These are phyloP conservation scores for Phytophthora melonis DNA, from an alignment of 352 stramenopile genomes.

Conservation along the genomic window DNA sequence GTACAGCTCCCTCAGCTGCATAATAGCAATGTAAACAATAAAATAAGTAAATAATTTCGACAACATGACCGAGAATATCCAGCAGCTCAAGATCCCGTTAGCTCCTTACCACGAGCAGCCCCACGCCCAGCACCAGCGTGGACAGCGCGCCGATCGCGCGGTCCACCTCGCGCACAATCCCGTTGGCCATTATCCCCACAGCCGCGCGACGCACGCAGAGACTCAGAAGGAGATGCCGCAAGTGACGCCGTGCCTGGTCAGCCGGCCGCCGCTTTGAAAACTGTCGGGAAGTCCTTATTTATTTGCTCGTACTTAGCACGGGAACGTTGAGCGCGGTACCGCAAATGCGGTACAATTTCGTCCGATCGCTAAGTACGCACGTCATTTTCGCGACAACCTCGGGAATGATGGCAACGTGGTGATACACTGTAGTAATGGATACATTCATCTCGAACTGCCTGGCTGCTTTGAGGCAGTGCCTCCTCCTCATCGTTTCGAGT, in stretches of 20 bases:
- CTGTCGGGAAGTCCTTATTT: conserved; percentile 32
- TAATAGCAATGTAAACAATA: conserved; percentile 6
- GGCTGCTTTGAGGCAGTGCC: background rate
- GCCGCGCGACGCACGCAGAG: background rate
- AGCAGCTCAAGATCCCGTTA: background rate
- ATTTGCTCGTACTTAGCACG: conserved; percentile 37
- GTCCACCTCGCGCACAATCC: conserved; percentile 81
- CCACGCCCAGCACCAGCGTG: conserved; percentile 78
- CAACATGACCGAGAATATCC: background rate
- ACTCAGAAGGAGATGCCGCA: background rate
- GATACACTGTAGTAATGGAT: conserved; percentile 11
- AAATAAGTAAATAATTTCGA: conserved; percentile 8
- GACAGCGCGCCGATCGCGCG: conserved; percentile 80
- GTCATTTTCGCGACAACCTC: conserved; percentile 20
- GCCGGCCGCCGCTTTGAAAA: conserved; percentile 26
- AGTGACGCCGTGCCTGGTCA: background rate
- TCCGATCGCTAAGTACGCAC: conserved; percentile 14
- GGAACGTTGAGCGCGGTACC: background rate
- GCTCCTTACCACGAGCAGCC: conserved; percentile 67
- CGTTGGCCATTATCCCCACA: conserved; percentile 47
- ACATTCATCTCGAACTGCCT: background rate
- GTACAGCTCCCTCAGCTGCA: conserved; percentile 71
- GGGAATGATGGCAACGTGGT: conserved; percentile 1
- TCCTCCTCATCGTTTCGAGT: conserved; percentile 26
- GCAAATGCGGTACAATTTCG: conserved; percentile 17